Conservation (phyloP, 2,329 filamentous ascomycete genomes). For the Bipolaris sorokiniana region DNA sequence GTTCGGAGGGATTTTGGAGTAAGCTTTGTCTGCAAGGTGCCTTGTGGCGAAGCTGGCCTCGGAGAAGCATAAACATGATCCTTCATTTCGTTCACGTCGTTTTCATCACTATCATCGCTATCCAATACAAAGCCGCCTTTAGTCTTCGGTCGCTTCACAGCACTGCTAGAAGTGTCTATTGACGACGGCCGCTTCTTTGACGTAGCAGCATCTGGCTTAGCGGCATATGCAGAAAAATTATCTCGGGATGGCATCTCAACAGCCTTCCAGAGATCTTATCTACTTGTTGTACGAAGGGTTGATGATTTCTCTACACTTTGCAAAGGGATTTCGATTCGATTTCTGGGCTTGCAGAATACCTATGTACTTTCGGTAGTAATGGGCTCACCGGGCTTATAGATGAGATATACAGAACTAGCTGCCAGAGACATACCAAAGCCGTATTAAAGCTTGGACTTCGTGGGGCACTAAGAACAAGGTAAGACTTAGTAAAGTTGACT, state of each 20-base stretch:
- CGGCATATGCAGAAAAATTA: neutral
- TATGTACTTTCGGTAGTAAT: neutral
- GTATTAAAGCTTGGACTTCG: neutral
- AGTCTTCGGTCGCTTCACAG: slow-evolving; percentile 10
- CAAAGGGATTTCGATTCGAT: neutral
- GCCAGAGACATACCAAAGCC: neutral
- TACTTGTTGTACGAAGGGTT: neutral
- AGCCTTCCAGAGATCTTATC: too few species aligned
- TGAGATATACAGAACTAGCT: neutral
- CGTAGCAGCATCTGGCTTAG: neutral
- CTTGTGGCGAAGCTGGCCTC: neutral
- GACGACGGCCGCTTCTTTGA: slow-evolving; percentile 2
- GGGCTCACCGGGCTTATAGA: neutral
- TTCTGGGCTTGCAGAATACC: neutral
- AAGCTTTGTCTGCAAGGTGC: neutral
- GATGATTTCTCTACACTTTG: neutral
- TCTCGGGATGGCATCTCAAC: neutral
- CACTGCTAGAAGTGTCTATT: neutral
- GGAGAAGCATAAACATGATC: neutral
- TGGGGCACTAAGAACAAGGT: neutral
- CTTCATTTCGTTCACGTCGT: neutral
- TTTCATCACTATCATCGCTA: slow-evolving; percentile 10
- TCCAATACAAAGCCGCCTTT: slow-evolving; percentile 19
- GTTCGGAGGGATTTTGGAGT: neutral
- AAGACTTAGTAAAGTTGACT: neutral